Evolutionary conservation across 768 basidiomycete species (phyloP).

Genomic region (Trametes cinnabarina): DNA sequence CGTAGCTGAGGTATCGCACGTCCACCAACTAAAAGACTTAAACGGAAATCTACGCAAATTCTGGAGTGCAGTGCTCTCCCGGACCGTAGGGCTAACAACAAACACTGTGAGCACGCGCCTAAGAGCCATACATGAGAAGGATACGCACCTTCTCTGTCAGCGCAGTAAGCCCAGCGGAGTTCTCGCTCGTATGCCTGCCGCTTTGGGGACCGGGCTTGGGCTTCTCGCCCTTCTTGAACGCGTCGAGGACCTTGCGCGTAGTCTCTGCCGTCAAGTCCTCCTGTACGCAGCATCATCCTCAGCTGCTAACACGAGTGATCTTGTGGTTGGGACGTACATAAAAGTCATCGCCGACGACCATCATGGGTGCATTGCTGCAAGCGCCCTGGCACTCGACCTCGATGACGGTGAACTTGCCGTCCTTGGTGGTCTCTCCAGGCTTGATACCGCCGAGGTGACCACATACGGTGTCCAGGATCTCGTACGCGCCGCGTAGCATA

Average conservation of each 20-base stretch:
- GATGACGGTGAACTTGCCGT: slow-evolving; percentile 95
- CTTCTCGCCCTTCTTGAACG: slow-evolving; percentile 77
- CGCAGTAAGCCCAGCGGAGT: slow-evolving; percentile 86
- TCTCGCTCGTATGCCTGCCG: slow-evolving; percentile 84
- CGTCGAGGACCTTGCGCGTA: slow-evolving; percentile 77
- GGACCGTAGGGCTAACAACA: slow-evolving; percentile 84
- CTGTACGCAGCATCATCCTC: slow-evolving; percentile 36
- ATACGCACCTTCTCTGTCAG: slow-evolving; percentile 63
- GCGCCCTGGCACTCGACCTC: slow-evolving; percentile 99
- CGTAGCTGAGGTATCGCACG: not conserved
- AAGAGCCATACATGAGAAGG: slow-evolving; percentile 1
- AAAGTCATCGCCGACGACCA: slow-evolving; percentile 94
- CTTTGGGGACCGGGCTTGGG: slow-evolving; percentile 95
- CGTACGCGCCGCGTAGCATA: slow-evolving; percentile 89
- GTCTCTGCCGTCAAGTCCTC: slow-evolving; percentile 80
- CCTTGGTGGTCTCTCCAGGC: slow-evolving; percentile 89
- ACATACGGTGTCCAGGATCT: slow-evolving; percentile 83
- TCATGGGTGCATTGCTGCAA: slow-evolving; percentile 97
- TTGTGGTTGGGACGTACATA: slow-evolving; percentile 60
- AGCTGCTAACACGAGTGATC: not conserved
- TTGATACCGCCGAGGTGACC: slow-evolving; percentile 79
- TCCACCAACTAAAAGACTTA: not conserved
- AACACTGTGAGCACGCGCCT: slow-evolving; percentile 4
- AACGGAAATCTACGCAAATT: slow-evolving; percentile 49
- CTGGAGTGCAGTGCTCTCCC: slow-evolving; percentile 82